A percentile compares a stretch with the other conserved stretches of the same genome.
These are phyloP conservation scores for Phytophthora meadii DNA, from an alignment of 352 stramenopile genomes.

Conservation along the genomic window DNA sequence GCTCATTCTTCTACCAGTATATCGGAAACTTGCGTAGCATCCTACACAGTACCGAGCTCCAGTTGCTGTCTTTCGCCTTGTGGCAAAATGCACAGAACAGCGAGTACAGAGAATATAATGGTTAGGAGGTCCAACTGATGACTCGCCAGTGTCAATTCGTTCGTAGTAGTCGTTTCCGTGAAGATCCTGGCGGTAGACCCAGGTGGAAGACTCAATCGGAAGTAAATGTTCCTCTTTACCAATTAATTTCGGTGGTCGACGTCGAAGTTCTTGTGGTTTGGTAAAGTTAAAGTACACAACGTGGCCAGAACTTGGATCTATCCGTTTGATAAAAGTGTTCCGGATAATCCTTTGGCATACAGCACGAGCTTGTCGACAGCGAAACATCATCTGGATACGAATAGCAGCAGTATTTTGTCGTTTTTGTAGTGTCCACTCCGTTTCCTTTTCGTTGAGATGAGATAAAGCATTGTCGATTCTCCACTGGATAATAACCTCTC, in stretches of 20 bases:
- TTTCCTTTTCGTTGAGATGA: constrained; percentile 40
- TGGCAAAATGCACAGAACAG: constrained; percentile 65
- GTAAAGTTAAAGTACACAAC: constrained; percentile 73
- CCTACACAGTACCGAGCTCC: constrained; percentile 63
- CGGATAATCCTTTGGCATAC: constrained; percentile 59
- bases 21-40: constrained; percentile 57
- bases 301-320: constrained; percentile 59
- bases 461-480: constrained; percentile 52
- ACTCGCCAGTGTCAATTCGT: constrained; percentile 47
- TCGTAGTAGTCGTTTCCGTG: constrained; percentile 61
- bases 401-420: constrained; percentile 43
- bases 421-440: constrained; percentile 43
- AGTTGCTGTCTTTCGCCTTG: constrained; percentile 50
- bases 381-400: constrained; percentile 75
- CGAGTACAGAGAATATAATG: constrained; percentile 63
- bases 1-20: constrained; percentile 17
- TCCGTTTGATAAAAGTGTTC: constrained; percentile 59
- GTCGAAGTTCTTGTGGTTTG: constrained; percentile 40
- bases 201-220: constrained; percentile 67
- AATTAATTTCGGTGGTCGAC: constrained; percentile 51
- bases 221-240: constrained; percentile 59
- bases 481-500: constrained; percentile 63
- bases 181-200: constrained; percentile 61
- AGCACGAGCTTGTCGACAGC: constrained; percentile 53
- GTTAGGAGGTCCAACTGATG: constrained; percentile 50